phyloP scores from a whole-genome alignment of 2,329 filamentous ascomycete species.

The Venturia aucupariae region DNA sequence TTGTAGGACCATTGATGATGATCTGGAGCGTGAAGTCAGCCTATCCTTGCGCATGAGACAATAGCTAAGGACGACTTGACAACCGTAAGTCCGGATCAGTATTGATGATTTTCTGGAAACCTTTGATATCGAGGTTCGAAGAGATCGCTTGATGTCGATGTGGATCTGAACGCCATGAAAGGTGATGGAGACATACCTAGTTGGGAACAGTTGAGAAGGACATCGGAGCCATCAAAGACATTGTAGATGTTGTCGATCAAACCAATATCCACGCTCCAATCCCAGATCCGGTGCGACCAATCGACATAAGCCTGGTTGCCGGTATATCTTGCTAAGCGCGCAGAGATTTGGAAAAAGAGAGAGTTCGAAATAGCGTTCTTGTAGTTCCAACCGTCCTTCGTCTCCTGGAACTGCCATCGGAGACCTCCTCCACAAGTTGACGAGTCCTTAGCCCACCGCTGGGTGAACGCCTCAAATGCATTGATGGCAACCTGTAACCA shows the following conservation, averaged over 20 bases:
- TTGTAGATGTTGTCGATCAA: constrained; percentile 40
- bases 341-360: constrained; percentile 41
- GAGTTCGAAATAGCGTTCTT: constrained; percentile 41
- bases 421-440: constrained; percentile 29
- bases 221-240: constrained; percentile 37
- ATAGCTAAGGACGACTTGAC: constrained; percentile 17
- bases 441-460: constrained; percentile 26
- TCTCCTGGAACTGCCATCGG: constrained; percentile 33
- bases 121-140: constrained; percentile 25
- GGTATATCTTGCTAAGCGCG: constrained; percentile 29
- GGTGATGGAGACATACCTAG: constrained; percentile 22
- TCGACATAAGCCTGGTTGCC: constrained; percentile 48
- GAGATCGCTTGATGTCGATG: background rate
- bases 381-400: constrained; percentile 38
- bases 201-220: constrained; percentile 33
- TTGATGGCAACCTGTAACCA: constrained; percentile 24
- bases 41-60: background rate
- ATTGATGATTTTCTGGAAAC: constrained; percentile 21
- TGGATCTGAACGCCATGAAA: background rate
- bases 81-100: background rate
- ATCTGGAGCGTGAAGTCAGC: constrained; percentile 25
- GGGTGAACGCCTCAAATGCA: constrained; percentile 30
- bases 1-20: constrained; percentile 51
- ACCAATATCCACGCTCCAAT: constrained; percentile 36
- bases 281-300: constrained; percentile 43